Evolutionary conservation across 108 stramenopile genomes (phyloP), one percentile per base, ranked within the genome.

Genomic region (Fragilariopsis cylindrus): DNA sequence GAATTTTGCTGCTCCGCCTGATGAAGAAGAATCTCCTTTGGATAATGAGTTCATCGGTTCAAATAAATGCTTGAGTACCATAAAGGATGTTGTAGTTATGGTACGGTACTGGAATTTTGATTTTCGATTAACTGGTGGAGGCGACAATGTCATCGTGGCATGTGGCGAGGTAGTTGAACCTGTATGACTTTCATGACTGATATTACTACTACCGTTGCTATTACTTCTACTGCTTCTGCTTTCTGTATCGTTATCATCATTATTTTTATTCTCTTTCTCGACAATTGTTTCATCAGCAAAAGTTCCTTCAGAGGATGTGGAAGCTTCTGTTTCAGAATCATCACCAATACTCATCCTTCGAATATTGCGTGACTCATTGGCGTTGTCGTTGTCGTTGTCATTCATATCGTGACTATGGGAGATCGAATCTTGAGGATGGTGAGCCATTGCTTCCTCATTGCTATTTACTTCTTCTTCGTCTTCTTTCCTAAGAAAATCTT

Each of bases 41-140:
- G 60, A 57, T 3, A 18, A 1, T 4, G 12, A 41, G 48, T 78
- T 78, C 40, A 78, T 67, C 0, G 66, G 46, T 5, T 78, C 65
- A 67, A 78, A 78, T 39, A 78, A 42, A 9, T 78, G 71, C 45
- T 52, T 57, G 52, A 78, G 52, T 12, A 64, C 77, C 71, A 72
- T 43, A 44, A 66, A 50, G 1, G 77, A 78, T n/a, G 53, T 72
- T 4, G 48, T 57, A 5, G 65, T 46, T 3, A 78, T 19, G 18
- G 77, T 72, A 1, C 64, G 48, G 41, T 18, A 67, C 30, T 76
- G 65, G 43, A 19, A 19, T 19, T 19, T 19, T 19, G 19, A 19
- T 19, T 19, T 19, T 19, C 19, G 19, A 19, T 19, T 19, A 19
- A 19, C 19, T 19, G 19, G 19, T 19, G 19, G 19, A 53, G 52